Percentiles rank a stretch among this genome's conserved stretches.
phyloP scores from a whole-genome alignment of 1,284 basidiomycete species.

The Vanrija pseudolonga region DNA sequence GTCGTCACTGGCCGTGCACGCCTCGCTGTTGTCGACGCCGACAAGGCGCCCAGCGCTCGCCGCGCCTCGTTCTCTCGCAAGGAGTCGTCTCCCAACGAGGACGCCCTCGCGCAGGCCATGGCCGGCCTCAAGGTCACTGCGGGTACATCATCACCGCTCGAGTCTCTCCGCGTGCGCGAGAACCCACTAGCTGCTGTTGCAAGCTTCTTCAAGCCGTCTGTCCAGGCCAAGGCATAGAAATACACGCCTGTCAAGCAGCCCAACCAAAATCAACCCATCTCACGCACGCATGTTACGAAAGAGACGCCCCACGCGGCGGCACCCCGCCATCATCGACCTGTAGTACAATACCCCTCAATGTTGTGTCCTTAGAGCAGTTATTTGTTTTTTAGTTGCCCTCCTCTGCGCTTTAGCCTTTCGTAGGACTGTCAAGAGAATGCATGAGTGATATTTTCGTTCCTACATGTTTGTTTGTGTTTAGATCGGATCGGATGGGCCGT shows the following conservation, averaged over 20 bases:
- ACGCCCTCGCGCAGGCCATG: conserved; percentile 28
- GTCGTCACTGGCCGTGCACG: conserved; percentile 48
- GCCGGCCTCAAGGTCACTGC: conserved; percentile 32
- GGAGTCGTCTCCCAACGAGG: conserved; percentile 9
- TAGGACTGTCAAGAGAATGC: too few relatives aligned
- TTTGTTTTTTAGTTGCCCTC: too few relatives aligned
- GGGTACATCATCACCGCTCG: conserved; percentile 14
- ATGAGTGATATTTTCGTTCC: too few relatives aligned
- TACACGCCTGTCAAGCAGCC: neutral
- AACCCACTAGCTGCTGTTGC: conserved; percentile 26
- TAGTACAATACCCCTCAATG: too few relatives aligned
- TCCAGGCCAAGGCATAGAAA: neutral
- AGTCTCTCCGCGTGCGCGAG: conserved; percentile 21
- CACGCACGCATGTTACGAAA: neutral
- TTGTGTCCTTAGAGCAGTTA: too few relatives aligned
- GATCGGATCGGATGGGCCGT: too few relatives aligned
- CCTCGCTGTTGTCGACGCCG: conserved; percentile 41
- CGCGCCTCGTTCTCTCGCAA: neutral
- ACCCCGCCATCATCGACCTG: too few relatives aligned
- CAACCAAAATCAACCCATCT: neutral
- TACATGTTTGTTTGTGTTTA: too few relatives aligned
- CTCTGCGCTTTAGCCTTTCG: too few relatives aligned
- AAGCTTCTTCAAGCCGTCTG: conserved; percentile 21
- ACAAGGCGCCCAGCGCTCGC: conserved; percentile 3
- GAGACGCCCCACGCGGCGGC: too few relatives aligned